A percentile compares a stretch with the other conserved stretches of the same genome.
These are phyloP conservation scores for Eucalyptus tenuipes DNA, from an alignment of 345 rosid genomes.

Conservation along the genomic window DNA sequence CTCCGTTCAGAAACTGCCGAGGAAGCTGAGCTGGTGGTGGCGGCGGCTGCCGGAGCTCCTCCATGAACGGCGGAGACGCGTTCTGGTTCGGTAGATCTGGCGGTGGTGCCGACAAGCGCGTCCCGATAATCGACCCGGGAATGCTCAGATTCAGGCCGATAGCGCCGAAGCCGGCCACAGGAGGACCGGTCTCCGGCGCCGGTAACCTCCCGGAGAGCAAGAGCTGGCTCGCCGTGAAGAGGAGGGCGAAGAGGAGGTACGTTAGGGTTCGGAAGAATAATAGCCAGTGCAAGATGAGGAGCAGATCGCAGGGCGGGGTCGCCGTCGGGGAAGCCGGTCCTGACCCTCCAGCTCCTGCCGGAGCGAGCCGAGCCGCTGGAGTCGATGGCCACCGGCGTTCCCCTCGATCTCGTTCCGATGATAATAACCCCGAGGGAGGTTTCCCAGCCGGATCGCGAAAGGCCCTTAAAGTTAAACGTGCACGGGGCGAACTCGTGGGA, in stretches of 20 bases:
- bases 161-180: conserved; percentile 63
- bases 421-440: not conserved
- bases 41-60: not conserved
- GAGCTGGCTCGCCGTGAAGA: conserved; percentile 1
- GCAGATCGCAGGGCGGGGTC: not conserved
- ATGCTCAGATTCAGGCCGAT: conserved; percentile 84
- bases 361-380: conserved; percentile 10
- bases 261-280: conserved; percentile 47
- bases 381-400: not conserved
- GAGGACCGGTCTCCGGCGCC: conserved; percentile 3
- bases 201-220: conserved; percentile 1
- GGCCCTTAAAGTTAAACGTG: not conserved
- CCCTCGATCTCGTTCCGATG: not conserved
- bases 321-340: not conserved
- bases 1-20: not conserved
- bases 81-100: conserved; percentile 6
- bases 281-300: not conserved
- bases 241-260: conserved; percentile 56
- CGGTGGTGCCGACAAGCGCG: conserved; percentile 15
- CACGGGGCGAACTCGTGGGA: not conserved
- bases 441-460: not conserved
- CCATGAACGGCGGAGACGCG: conserved; percentile 10
- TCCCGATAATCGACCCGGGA: conserved; percentile 31
- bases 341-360: conserved; percentile 52
- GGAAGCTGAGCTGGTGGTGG: not conserved